These are phyloP conservation scores for Asterella californica DNA, from an alignment of 225 moss, liverwort and hornwort genomes.

Conservation along the genomic window DNA sequence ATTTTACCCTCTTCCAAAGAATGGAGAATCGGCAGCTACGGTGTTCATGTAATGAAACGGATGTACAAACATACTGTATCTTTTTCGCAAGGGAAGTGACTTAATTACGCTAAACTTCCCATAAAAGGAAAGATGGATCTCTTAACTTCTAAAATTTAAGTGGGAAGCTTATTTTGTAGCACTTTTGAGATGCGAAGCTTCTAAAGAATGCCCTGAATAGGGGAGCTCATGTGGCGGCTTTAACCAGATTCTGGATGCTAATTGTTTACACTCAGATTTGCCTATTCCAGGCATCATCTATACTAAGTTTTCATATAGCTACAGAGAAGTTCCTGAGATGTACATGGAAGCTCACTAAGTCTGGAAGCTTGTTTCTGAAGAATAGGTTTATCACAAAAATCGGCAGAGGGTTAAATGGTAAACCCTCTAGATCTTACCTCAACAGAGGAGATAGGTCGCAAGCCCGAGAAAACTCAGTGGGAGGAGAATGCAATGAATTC, in stretches of 20 bases:
- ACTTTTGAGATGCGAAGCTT: constrained; percentile 15
- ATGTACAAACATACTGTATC: constrained; percentile 16
- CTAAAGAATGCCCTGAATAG: constrained; percentile 27
- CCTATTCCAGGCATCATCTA: constrained; percentile 18
- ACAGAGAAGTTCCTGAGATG: constrained; percentile 22
- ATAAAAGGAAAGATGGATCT: not conserved
- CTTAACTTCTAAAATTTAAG: not conserved
- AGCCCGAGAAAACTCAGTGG: not conserved
- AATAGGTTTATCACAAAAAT: constrained; percentile 7
- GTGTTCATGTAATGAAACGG: constrained; percentile 10
- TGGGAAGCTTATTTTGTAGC: constrained; percentile 18
- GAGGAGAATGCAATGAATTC: not conserved
- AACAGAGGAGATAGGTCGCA: not conserved
- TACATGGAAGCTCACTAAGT: constrained; percentile 21
- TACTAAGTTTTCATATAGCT: constrained; percentile 28
- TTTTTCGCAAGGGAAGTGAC: constrained; percentile 15
- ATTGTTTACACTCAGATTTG: constrained; percentile 23
- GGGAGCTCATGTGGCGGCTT: constrained; percentile 9
- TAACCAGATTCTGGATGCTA: constrained; percentile 13
- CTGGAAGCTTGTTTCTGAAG: constrained; percentile 8
- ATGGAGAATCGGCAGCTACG: not conserved
- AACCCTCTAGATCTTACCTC: not conserved
- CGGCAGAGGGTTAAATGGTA: constrained; percentile 11
- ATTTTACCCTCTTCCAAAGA: not conserved
- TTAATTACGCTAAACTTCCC: constrained; percentile 9